Base-by-base conservation (phyloP, 176 grass and related monocot species). In the Pontederia paniculata region DNA sequence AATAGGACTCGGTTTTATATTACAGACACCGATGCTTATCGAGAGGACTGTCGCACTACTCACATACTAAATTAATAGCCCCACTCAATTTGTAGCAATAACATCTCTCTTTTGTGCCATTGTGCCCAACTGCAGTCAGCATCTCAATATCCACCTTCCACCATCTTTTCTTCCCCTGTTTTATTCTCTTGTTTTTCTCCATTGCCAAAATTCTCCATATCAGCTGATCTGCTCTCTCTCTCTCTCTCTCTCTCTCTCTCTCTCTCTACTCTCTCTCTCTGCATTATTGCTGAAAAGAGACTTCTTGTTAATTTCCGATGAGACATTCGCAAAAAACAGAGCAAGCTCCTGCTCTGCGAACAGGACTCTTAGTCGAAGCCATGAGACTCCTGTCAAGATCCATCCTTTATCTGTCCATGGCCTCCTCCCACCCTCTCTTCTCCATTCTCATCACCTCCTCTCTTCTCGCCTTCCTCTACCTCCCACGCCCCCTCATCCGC, bases 401-500 rank as follows among this genome's bases (percentile, higher is more conserved):
- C 6, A 10, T 54, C n/a, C 10, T 44, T 54, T 54, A 23, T 28
- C 57, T 14, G 48, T 48, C 45, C 73, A 11, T 17, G 72, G 11
- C 51, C 64, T 10, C 52, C 47, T 10, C 31, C 14, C 74, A 89
- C 70, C 81, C 86, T 2, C 77, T 89, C 17, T 66, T 89, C 45
- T 60, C 86, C 10, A 69, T 72, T 0, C 44, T 75, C 0, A 67
- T 74, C 0, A 71, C 86, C 16, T 67, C 77, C n/a, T 69, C 77
- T 16, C 70, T 89, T 52, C 86, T 89, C 49, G 77, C 72, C 44
- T 44, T 81, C 58, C 86, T 89, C 54, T 89, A 89, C 81, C 70
- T 89, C 21, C 86, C 86, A 1, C 81, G 86, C 8, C 28, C 77
- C 9, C 74, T 89, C 71, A 52, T 84, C 19, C 77, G 57, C 31